A percentile compares a stretch with the other conserved stretches of the same genome.
phyloP scores from a whole-genome alignment of 2,329 filamentous ascomycete genomes.

The Cercospora sesami region DNA sequence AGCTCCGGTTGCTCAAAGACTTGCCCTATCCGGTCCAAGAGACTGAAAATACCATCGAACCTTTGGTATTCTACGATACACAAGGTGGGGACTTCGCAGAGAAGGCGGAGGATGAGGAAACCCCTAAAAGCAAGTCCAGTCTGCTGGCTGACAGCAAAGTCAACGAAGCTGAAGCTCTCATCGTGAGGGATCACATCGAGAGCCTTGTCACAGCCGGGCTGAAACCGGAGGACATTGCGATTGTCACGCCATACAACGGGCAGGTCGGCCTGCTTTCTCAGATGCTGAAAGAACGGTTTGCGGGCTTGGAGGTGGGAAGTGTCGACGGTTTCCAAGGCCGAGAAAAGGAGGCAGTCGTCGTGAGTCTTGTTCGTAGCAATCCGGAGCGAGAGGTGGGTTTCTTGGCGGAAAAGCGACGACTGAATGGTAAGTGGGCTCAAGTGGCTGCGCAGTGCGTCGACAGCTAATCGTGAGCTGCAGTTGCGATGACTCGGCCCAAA shows the following conservation, averaged over 20 bases:
- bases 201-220: constrained; percentile 78
- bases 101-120: constrained; percentile 70
- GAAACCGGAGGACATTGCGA: constrained; percentile 78
- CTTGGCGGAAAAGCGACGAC: constrained; percentile 80
- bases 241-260: constrained; percentile 95
- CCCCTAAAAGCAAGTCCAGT: constrained; percentile 51
- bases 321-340: constrained; percentile 97
- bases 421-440: constrained; percentile 72
- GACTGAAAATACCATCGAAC: constrained; percentile 83
- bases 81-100: constrained; percentile 78
- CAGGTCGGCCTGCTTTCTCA: constrained; percentile 77
- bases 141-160: constrained; percentile 77
- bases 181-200: constrained; percentile 76
- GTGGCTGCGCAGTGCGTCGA: neutral
- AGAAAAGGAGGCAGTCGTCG: constrained; percentile 92
- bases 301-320: constrained; percentile 88
- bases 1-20: constrained; percentile 70
- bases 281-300: constrained; percentile 75
- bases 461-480: constrained; percentile 48
- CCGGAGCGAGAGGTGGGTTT: constrained; percentile 85
- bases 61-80: constrained; percentile 91
- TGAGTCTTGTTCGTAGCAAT: constrained; percentile 94
- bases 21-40: constrained; percentile 75
- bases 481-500: constrained; percentile 94
- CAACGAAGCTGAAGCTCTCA: constrained; percentile 83